A percentile compares a stretch with the other conserved stretches of the same genome.
Conservation (phyloP, 2,329 filamentous ascomycete genomes). For the Aureobasidium lini region DNA sequence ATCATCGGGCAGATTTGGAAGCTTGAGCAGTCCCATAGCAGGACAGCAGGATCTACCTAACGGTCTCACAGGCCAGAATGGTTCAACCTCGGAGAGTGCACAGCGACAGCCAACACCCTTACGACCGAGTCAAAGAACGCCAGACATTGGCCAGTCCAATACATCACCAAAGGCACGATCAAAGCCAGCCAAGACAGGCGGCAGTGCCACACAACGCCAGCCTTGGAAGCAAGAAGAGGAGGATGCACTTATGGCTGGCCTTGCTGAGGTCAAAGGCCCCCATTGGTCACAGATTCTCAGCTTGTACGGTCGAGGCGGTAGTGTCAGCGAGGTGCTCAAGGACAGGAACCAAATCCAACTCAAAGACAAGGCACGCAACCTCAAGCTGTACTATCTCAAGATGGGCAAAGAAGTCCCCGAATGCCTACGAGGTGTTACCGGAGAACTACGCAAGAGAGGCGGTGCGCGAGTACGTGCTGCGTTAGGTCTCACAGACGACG, state of each 20-base stretch:
- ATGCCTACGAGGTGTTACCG: conserved; percentile 79
- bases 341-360: conserved; percentile 86
- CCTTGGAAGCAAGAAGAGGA: conserved; percentile 88
- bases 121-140: conserved; percentile 19
- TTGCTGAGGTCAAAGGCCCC: conserved; percentile 81
- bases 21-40: neutral
- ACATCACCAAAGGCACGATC: conserved; percentile 37
- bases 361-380: conserved; percentile 84
- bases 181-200: conserved; percentile 38
- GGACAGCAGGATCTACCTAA: neutral
- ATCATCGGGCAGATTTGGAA: neutral
- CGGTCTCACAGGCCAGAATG: neutral
- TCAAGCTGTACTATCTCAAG: conserved; percentile 88
- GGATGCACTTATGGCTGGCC: conserved; percentile 78
- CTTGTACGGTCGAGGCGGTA: conserved; percentile 72
- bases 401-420: conserved; percentile 85
- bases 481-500: conserved; percentile 20
- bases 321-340: conserved; percentile 73
- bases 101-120: conserved; percentile 15
- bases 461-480: conserved; percentile 29
- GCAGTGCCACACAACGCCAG: conserved; percentile 39
- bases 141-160: neutral
- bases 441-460: conserved; percentile 70
- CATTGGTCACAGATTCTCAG: conserved; percentile 90
- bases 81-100: neutral